A percentile compares a stretch with the other conserved stretches of the same genome.
These are phyloP conservation scores for Euphorbia lathyris DNA, from an alignment of 345 rosid genomes.

Conservation along the genomic window DNA sequence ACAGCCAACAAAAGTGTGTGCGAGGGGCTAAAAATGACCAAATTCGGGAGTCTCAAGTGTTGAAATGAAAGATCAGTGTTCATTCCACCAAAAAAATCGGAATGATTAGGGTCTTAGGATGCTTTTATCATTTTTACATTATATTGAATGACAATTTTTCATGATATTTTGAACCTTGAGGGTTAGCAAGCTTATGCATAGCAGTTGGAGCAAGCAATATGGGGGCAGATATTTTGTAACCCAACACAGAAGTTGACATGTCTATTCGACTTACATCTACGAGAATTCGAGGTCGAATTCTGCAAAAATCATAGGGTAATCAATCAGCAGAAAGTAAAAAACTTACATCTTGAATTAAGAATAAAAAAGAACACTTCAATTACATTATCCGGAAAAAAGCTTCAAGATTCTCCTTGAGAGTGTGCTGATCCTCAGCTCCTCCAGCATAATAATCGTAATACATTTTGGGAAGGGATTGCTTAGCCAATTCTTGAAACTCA, in stretches of 20 bases:
- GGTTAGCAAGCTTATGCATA: slow-evolving; percentile 64
- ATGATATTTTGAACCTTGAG: slow-evolving; percentile 46
- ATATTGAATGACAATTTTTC: neutral
- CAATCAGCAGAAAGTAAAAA: neutral
- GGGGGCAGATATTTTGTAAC: slow-evolving; percentile 60
- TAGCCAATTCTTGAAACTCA: slow-evolving; percentile 79
- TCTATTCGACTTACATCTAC: slow-evolving; percentile 64
- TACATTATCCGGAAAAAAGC: slow-evolving; percentile 68
- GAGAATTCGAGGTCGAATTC: slow-evolving; percentile 70
- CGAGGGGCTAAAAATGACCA: no score
- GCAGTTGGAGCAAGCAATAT: slow-evolving; percentile 77
- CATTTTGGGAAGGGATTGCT: slow-evolving; percentile 70
- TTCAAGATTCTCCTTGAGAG: slow-evolving; percentile 60
- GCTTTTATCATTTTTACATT: neutral
- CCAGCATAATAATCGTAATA: slow-evolving; percentile 65
- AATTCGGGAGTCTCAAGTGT: no score
- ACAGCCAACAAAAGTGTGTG: no score
- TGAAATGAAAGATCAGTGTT: no score
- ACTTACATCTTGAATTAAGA: neutral
- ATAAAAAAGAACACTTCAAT: neutral
- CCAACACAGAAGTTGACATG: slow-evolving; percentile 51
- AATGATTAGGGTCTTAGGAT: no score
- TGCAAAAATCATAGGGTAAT: slow-evolving; percentile 23
- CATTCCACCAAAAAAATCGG: no score
- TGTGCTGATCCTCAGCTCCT: slow-evolving; percentile 79